These are phyloP conservation scores for Penicillium palitans DNA, from an alignment of 2,329 filamentous ascomycete species.

Conservation along the genomic window DNA sequence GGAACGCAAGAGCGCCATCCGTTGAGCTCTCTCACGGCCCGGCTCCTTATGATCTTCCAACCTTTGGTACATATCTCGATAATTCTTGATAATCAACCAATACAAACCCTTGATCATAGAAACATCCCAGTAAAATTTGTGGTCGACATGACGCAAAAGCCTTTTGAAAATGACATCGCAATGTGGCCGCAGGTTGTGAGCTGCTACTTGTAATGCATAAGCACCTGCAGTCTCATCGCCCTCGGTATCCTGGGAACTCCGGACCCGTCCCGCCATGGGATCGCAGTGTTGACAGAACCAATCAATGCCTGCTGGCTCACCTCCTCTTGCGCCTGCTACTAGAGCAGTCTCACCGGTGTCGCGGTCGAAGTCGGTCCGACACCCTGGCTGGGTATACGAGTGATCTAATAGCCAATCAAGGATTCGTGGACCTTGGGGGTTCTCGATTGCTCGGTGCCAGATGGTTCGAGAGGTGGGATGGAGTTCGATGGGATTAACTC, in stretches of 20 bases:
- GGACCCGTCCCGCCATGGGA: neutral
- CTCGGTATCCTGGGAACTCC: neutral
- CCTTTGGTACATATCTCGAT: neutral
- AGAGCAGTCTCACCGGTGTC: neutral
- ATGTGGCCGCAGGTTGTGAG: neutral
- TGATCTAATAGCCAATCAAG: slow-evolving; percentile 2
- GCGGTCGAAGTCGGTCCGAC: neutral
- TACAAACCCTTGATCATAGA: slow-evolving; percentile 1
- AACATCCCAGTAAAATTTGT: neutral
- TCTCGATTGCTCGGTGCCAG: slow-evolving; percentile 8
- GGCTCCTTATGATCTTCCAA: neutral
- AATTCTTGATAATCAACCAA: slow-evolving; percentile 3
- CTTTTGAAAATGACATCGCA: slow-evolving; percentile 1
- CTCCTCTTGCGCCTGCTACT: neutral
- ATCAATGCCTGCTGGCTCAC: neutral
- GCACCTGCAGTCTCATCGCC: neutral
- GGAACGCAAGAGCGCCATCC: neutral
- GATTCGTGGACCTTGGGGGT: neutral
- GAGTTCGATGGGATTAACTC: neutral
- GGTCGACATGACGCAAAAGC: neutral
- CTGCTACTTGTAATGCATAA: slow-evolving; percentile 3
- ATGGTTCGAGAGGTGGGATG: slow-evolving; percentile 3
- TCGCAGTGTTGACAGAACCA: slow-evolving; percentile 6
- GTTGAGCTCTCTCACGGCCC: neutral
- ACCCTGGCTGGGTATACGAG: neutral